Evolutionary conservation across 805 yeast genomes (phyloP).

Genomic region (Kodamaea fukazawae): DNA sequence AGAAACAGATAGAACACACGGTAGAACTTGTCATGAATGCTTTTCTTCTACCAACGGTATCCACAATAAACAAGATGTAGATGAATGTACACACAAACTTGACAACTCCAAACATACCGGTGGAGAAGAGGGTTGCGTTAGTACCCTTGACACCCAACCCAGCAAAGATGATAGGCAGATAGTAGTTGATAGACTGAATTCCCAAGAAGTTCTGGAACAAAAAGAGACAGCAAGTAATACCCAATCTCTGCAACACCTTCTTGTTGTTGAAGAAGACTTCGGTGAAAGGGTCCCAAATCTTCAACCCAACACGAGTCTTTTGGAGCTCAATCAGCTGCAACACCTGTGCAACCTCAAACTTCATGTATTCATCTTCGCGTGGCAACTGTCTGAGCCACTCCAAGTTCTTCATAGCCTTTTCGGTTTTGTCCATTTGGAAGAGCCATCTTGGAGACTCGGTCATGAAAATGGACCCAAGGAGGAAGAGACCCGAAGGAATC

Average conservation of each 20-base stretch:
- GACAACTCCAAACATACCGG: slow-evolving; percentile 41
- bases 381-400: slow-evolving; percentile 35
- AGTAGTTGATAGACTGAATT: slow-evolving; percentile 39
- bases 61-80: slow-evolving; percentile 35
- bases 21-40: slow-evolving; percentile 37
- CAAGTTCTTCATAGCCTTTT: slow-evolving; percentile 32
- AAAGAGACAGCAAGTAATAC: slow-evolving; percentile 32
- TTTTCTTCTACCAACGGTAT: slow-evolving; percentile 33
- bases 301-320: slow-evolving; percentile 27
- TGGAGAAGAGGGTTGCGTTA: slow-evolving; percentile 35
- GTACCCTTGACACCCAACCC: slow-evolving; percentile 38
- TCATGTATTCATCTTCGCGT: slow-evolving; percentile 32
- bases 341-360: slow-evolving; percentile 36
- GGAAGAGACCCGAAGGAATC: slow-evolving; percentile 35
- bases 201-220: slow-evolving; percentile 41
- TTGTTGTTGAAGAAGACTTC: slow-evolving; percentile 29
- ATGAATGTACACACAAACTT: slow-evolving; percentile 34
- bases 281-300: slow-evolving; percentile 32
- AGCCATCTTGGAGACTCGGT: slow-evolving; percentile 39
- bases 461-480: slow-evolving; percentile 31
- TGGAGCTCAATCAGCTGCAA: slow-evolving; percentile 32
- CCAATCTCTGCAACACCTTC: slow-evolving; percentile 26
- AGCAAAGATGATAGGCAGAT: slow-evolving; percentile 36
- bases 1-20: slow-evolving; percentile 34
- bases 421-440: slow-evolving; percentile 28